phyloP scores from a whole-genome alignment of 2,329 filamentous ascomycete species.

The Elsinoe arachidis region DNA sequence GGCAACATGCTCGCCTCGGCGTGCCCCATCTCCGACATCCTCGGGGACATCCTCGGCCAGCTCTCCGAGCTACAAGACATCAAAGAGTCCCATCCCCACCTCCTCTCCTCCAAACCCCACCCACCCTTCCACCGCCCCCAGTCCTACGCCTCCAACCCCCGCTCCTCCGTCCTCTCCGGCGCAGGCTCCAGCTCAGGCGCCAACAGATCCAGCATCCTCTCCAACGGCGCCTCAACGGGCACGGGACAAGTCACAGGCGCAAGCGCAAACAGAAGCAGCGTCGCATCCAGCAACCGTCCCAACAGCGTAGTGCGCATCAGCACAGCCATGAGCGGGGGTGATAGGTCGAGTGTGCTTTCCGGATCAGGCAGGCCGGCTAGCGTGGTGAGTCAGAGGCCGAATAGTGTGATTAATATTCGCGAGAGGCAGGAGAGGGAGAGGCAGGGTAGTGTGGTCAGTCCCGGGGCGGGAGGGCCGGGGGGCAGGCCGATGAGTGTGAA shows the following conservation, averaged over 20 bases:
- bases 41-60: constrained; percentile 53
- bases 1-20: constrained; percentile 60
- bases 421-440: constrained; percentile 5
- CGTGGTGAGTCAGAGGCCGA: constrained; percentile 5
- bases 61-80: constrained; percentile 50
- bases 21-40: constrained; percentile 65
- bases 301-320: background rate
- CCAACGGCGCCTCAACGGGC: background rate
- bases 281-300: background rate
- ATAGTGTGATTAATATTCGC: constrained; percentile 4
- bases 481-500: constrained; percentile 1
- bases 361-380: background rate
- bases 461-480: background rate
- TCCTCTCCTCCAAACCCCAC: background rate
- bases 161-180: background rate
- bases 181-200: background rate
- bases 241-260: too few relatives aligned
- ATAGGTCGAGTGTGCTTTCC: background rate
- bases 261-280: background rate
- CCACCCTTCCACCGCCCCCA: constrained; percentile 3
- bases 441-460: background rate
- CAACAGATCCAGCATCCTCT: background rate
- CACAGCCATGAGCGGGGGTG: background rate
- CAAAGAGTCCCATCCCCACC: constrained; percentile 6
- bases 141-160: background rate